Evolutionary conservation across 2,329 filamentous ascomycete species (phyloP), one percentile per base, ranked within the genome.

Genomic region (Phaeosphaeria sp.): DNA sequence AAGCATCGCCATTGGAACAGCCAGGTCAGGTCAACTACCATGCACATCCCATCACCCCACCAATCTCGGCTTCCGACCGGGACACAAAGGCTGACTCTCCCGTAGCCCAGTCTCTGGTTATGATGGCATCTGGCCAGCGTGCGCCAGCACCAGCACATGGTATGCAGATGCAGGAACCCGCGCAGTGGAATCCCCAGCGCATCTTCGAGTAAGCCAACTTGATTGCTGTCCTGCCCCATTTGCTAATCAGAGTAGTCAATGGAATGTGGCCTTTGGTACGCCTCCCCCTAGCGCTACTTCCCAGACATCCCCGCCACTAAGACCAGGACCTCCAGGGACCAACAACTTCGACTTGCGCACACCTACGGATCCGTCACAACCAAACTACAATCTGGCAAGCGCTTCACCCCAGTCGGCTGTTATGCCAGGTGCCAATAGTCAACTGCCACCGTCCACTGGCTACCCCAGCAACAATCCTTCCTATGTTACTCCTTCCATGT

Each of bases 181-280:
- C 84, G 22, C 80, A 84, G 55, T 97, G 93, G 93, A 96, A 97
- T 70, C 93, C 93, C 22, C 86, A 91, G 30, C 87, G 90, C 57
- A 92, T 97, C 65, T 94, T 96, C 84, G 91, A 94, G 92, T 96
- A 86, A 84, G 91, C 86, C 33, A 1, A 43, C 11, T 33, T 17
- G 8, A 3, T 7, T 5, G 18, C 44, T 27, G 44, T 3, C 1
- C 21, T 21, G 27, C 25, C n/a, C 5, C 15, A 17, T 6, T 30
- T 21, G 52, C 67, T 71, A 69, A 73, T 44, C 15, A 56, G 6
- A 6, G 49, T 71, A 96, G 93, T 77, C 92, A 97, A 82, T 98
- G 94, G 93, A 93, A 96, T 78, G 89, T 91, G 73, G 93, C 94
- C 65, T 98, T 97, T 81, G 91, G 92, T 82, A 91, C 89, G 77